A percentile compares a stretch with the other conserved stretches of the same genome.
phyloP scores from a whole-genome alignment of 148 eudicot genomes.

The Fagopyrum esculentum region DNA sequence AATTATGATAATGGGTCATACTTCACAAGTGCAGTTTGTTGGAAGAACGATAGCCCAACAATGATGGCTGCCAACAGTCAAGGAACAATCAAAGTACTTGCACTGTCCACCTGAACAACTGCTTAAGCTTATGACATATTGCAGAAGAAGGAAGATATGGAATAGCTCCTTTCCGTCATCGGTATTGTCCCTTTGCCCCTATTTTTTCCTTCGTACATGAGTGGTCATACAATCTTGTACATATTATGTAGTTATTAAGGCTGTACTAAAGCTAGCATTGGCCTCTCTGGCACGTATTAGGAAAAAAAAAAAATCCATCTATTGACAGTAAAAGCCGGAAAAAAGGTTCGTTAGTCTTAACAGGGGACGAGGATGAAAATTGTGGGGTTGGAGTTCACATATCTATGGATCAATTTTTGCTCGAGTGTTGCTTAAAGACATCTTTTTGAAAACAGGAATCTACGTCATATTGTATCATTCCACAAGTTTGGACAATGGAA shows the following conservation, averaged over 20 bases:
- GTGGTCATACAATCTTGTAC: not conserved
- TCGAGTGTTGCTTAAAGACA: too few species aligned
- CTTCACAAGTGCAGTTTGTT: slow-evolving; percentile 81
- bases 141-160: not conserved
- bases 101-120: slow-evolving; percentile 47
- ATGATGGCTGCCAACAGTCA: slow-evolving; percentile 82
- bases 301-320: not conserved
- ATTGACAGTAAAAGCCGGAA: not conserved
- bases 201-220: not conserved
- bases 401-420: too few species aligned
- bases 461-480: too few species aligned
- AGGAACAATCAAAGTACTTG: slow-evolving; percentile 72
- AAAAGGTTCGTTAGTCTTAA: not conserved
- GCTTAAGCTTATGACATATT: not conserved
- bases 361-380: not conserved
- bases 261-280: not conserved
- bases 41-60: slow-evolving; percentile 75
- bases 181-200: not conserved
- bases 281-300: not conserved
- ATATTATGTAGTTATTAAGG: not conserved
- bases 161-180: not conserved
- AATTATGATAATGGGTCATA: slow-evolving; percentile 56
- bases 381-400: not conserved
- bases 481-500: too few species aligned
- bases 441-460: too few species aligned